Evolutionary conservation across 2,329 filamentous ascomycete genomes (phyloP).

Genomic region (Botryotinia narcissicola): DNA sequence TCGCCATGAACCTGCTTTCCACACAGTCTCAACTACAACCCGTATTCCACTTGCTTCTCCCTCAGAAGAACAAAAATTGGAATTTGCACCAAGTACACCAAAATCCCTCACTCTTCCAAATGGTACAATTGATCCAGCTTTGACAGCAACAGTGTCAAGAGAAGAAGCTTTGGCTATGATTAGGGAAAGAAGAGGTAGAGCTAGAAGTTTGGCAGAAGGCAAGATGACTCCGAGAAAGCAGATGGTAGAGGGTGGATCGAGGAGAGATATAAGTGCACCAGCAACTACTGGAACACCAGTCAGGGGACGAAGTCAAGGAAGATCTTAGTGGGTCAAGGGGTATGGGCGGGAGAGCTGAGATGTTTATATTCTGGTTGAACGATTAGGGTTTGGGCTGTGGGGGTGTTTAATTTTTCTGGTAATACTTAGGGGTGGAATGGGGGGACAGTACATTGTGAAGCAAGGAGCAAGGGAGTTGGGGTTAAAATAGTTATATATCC

Average conservation of each 20-base stretch:
- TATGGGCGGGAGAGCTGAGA: neutral
- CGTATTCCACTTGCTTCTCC: constrained; percentile 35
- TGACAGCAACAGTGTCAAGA: constrained; percentile 65
- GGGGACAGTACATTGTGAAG: neutral
- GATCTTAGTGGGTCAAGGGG: neutral
- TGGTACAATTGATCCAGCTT: constrained; percentile 47
- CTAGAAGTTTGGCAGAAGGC: constrained; percentile 64
- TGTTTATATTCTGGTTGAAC: neutral
- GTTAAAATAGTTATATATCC: constrained; percentile 13
- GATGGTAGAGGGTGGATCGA: constrained; percentile 32
- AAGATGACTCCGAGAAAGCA: constrained; percentile 57
- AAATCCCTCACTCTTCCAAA: constrained; percentile 23
- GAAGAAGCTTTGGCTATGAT: constrained; percentile 76
- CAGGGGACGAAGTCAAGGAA: constrained; percentile 26
- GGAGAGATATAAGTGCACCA: constrained; percentile 38
- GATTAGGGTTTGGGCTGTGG: neutral
- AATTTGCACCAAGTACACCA: constrained; percentile 19
- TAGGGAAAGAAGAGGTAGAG: constrained; percentile 67
- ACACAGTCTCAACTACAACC: constrained; percentile 39
- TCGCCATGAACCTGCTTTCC: constrained; percentile 29
- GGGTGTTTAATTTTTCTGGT: neutral
- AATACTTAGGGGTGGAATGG: neutral
- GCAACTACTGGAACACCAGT: constrained; percentile 31
- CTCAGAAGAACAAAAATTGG: constrained; percentile 23
- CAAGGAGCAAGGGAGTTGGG: neutral